phyloP scores from a whole-genome alignment of 805 yeast species.

The Saturnispora sanitii region DNA sequence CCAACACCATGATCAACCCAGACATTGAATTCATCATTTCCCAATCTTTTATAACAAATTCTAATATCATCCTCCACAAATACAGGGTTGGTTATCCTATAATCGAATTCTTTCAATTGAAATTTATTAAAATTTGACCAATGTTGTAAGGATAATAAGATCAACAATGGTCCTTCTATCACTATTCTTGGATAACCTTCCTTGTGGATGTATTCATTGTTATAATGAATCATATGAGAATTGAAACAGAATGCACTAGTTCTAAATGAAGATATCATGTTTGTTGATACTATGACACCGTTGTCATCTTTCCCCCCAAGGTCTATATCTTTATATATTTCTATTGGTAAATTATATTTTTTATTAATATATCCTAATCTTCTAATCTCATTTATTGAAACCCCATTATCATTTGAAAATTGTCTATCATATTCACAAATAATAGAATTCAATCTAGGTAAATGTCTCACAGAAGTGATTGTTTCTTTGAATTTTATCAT shows the following conservation, averaged over 20 bases:
- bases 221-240: constrained; percentile 77
- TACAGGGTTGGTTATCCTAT: constrained; percentile 42
- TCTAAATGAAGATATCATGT: constrained; percentile 40
- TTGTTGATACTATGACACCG: constrained; percentile 27
- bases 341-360: constrained; percentile 10
- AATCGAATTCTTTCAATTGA: constrained; percentile 29
- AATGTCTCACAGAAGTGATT: constrained; percentile 31
- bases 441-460: constrained; percentile 26
- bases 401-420: constrained; percentile 25
- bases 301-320: constrained; percentile 14
- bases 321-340: background rate
- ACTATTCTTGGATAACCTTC: constrained; percentile 58
- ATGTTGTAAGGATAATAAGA: constrained; percentile 49
- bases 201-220: constrained; percentile 39
- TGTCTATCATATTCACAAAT: constrained; percentile 49
- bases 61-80: constrained; percentile 32
- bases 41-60: constrained; percentile 17
- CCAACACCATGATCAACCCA: constrained; percentile 19
- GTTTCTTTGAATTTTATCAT: constrained; percentile 43
- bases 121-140: constrained; percentile 13
- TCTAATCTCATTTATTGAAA: constrained; percentile 42
- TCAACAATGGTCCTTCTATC: constrained; percentile 75
- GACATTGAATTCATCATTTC: constrained; percentile 13
- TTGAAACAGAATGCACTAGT: constrained; percentile 74
- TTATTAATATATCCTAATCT: constrained; percentile 52